Conservation (phyloP, 805 yeast genomes). For the Candida schatavii region DNA sequence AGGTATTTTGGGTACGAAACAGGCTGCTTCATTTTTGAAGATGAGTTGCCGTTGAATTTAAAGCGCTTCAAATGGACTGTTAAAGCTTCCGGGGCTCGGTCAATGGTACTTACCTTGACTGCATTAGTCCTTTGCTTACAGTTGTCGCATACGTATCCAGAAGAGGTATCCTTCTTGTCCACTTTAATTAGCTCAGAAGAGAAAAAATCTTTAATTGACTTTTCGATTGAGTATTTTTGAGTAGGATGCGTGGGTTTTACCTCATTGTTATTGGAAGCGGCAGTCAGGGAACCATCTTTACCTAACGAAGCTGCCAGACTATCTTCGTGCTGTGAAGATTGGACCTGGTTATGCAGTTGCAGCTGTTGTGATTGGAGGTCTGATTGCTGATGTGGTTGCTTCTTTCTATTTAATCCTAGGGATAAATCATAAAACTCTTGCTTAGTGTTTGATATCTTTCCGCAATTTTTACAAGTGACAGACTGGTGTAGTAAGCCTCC, state of each 20-base stretch:
- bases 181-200: conserved; percentile 72
- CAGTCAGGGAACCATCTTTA: not conserved
- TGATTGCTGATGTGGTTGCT: conserved; percentile 3
- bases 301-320: not conserved
- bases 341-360: conserved; percentile 14
- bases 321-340: not conserved
- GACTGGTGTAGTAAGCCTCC: conserved; percentile 87
- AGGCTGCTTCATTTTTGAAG: conserved; percentile 84
- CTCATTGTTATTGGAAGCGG: conserved; percentile 6
- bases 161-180: conserved; percentile 58
- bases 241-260: conserved; percentile 17
- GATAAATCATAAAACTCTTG: conserved; percentile 95
- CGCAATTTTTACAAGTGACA: conserved; percentile 80
- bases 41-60: conserved; percentile 75
- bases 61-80: conserved; percentile 87
- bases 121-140: conserved; percentile 81
- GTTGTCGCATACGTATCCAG: conserved; percentile 84
- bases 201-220: conserved; percentile 78
- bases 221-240: conserved; percentile 60
- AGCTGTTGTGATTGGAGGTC: not conserved
- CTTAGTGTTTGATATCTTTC: conserved; percentile 77
- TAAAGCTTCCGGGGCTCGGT: conserved; percentile 83
- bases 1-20: conserved; percentile 77
- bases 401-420: conserved; percentile 60
- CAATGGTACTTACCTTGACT: conserved; percentile 67